Base-by-base conservation (phyloP, 164 flowering plant species). In the Liriodendron chinense region DNA sequence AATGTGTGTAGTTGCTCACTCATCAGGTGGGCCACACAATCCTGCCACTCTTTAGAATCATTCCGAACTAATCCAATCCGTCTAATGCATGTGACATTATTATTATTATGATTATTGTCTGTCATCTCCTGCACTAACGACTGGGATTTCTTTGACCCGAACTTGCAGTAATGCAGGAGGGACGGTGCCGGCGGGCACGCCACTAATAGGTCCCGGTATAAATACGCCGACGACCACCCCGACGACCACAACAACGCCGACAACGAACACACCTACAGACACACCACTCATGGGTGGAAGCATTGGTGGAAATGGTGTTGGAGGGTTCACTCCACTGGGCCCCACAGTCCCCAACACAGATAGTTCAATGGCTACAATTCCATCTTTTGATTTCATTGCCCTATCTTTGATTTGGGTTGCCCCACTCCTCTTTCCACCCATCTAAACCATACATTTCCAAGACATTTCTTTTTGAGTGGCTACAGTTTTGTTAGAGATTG, bases 311-410 rank as follows among this genome's bases (percentile, higher is more conserved):
- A 53, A 12, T 53, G 59, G 59, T 53, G 18, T 10, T 18, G 69
- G 69, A 8, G 47, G 43, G 43, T 13, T 66, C 16, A 66, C 13
- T 9, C 43, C 43, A 9, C 23, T 66, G 69, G 43, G 69, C 20
- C 43, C 69, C 16, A 66, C 69, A 23, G 69, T 24, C n/a, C 34
- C 69, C 69, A 66, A 66, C 47, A 24, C 69, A 66, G 69, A 66
- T 14, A 18, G 2, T 10, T 10, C 28, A 25, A 23, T 20, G 24
- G 65, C 65, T 20, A 7, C 65, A 12, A 20, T 20, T 20, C 21
- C 23, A 12, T 63, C 65, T 4, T 4, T 22, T 21, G 9, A 63
- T 63, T 20, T 22, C 24, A 4, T 63, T 63, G 23, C 24, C 6
- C 1, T 63, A 7, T 63, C 65, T 22, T 63, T 63, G 23, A 20